Conservation (phyloP, 495 filamentous ascomycete species). For the Wilcoxina mikolae region DNA sequence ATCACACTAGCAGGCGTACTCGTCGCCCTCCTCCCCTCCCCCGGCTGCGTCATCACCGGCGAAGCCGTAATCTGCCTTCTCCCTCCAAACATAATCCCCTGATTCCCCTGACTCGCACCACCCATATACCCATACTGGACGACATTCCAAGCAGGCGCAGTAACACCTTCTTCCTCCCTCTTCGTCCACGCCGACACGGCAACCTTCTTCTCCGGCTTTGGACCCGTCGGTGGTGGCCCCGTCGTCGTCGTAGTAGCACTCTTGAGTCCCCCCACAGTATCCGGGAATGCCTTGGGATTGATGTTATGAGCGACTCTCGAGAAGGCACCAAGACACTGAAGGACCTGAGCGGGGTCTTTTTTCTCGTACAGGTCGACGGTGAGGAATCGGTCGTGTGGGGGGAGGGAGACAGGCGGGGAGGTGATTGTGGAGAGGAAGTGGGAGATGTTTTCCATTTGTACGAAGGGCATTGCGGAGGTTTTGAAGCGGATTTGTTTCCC, state of each 20-base stretch:
- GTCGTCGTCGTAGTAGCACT: constrained; percentile 29
- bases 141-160: constrained; percentile 92
- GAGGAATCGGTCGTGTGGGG: constrained; percentile 87
- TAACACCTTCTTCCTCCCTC: constrained; percentile 60
- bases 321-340: constrained; percentile 85
- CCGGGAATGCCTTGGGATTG: constrained; percentile 57
- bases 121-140: constrained; percentile 98
- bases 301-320: constrained; percentile 70
- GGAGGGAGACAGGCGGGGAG: constrained; percentile 65
- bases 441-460: constrained; percentile 99
- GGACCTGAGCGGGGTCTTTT: constrained; percentile 92
- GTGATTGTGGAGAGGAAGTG: constrained; percentile 86
- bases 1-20: no score
- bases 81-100: constrained; percentile 82
- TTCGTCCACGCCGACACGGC: constrained; percentile 81
- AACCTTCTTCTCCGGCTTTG: constrained; percentile 12
- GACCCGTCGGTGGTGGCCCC: background rate
- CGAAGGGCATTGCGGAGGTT: constrained; percentile 83
- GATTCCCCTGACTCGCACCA: constrained; percentile 87
- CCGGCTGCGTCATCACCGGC: constrained; percentile 38
- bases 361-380: constrained; percentile 94
- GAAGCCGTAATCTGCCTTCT: constrained; percentile 83
- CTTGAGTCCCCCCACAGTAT: constrained; percentile 47
- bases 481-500: constrained; percentile 55
- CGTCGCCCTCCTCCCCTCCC: background rate